Evolutionary conservation across 306 rosid species (phyloP), one percentile per base, ranked within the genome.

Genomic region (Cajanus cajan): DNA sequence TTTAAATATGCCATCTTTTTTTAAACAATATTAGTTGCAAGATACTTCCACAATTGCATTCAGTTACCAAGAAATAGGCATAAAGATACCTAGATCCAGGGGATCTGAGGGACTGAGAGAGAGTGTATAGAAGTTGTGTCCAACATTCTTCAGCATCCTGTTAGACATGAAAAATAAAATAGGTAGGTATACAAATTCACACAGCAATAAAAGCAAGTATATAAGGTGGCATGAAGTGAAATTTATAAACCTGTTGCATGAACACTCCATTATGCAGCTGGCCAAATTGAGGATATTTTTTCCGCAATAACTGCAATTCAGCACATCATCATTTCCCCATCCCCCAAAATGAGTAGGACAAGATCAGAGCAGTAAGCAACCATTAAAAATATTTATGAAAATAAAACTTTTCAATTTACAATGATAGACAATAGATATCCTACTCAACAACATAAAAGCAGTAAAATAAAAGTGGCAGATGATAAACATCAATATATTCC

Each of bases 121-220:
- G 97, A 3, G 97, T 93, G 88, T 91, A 93, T 22, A 96, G 76
- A 89, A 96, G 90, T 82, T 96, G 99, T 19, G 99, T 91, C 99
- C 99, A 96, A 89, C 99, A 96, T 85, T 96, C 99, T 93, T 96
- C 98, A 80, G 99, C 98, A 77, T 96, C 99, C 99, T 96, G 86
- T 84, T 18, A 73, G 64, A 69, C 68, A 84, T 47, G 45, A 80
- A 55, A 71, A 74, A 68, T 62, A 52, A 83, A 73, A 33, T 40
- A 11, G 22, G 64, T 72, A 71, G 63, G 39, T 18, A 70, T 36
- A 82, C 61, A 39, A 76, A 51, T 65, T 34, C 54, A 72, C 34
- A 2, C 50, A 74, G 65, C 59, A 22, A 31, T 43, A 57, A 40
- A 55, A 54, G 40, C 61, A 28, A 74, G 70, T 82, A 52, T 79